Base-by-base conservation (phyloP, 2,329 filamentous ascomycete genomes). In the Bertia moriformis region DNA sequence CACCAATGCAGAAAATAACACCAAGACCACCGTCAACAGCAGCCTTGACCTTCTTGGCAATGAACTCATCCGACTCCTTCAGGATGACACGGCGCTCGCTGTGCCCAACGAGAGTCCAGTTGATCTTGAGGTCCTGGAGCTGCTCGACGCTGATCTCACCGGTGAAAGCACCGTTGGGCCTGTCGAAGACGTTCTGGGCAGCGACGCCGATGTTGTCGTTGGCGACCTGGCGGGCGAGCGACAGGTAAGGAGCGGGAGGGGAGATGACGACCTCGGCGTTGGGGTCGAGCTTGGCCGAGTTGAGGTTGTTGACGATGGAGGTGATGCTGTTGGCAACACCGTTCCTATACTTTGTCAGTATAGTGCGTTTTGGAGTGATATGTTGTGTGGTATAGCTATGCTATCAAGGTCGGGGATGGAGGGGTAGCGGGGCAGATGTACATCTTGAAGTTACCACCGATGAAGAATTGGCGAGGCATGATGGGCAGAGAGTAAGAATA, bases 391-490 rank as follows among this genome's bases (percentile, higher is more conserved):
- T 50, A 51, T 48, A 51, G 51, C 44, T 39, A 44, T 38, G 40
- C 39, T 24, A 19, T 39, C 38, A 43, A 45, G 46, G n/a, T 44
- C 42, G 46, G 48, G 45, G 49, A 45, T 43, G 46, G 44, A 41
- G 50, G 43, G 51, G 47, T 47, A 48, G 43, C 51, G 44, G 46
- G 40, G 27, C 17, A 35, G 32, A 61, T 73, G 59, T 68, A 93
- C 88, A 96, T 96, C 76, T 98, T 96, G 72, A 96, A 96, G 81
- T 98, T 98, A 60, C 88, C 88, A 64, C 88, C 88, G 63, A 94
- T 84, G 63, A 94, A 93, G 73, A 93, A 94, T 71, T 87, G 83
- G 71, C 87, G 87, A 74, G 80, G 73, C 87, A 93, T 94, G 55
- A 57, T 85, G 73, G 66, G 53, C 53, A 51, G 52, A 53, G 45